These are phyloP conservation scores for Castanea sativa DNA, from an alignment of 306 rosid genomes.

Conservation along the genomic window DNA sequence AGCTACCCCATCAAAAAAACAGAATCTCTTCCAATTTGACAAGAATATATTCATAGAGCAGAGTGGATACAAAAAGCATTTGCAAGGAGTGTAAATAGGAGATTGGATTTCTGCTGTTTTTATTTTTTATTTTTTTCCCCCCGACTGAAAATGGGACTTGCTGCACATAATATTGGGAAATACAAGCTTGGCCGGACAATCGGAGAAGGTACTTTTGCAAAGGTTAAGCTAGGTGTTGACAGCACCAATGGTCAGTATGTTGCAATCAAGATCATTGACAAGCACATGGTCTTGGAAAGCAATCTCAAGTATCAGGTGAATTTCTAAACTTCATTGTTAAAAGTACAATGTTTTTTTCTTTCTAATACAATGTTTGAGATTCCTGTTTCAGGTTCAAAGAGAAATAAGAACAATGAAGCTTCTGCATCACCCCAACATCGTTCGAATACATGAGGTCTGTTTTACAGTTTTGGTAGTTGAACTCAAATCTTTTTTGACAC, in stretches of 20 bases:
- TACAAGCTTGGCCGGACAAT: slow-evolving; percentile 60
- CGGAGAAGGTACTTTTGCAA: slow-evolving; percentile 82
- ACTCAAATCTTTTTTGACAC: background rate
- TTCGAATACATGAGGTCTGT: slow-evolving; percentile 66
- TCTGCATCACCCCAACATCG: slow-evolving; percentile 71
- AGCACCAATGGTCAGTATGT: slow-evolving; percentile 45
- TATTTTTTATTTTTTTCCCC: background rate
- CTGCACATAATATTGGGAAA: slow-evolving; percentile 46
- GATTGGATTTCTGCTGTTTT: no score
- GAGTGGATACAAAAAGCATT: background rate
- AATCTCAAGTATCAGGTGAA: slow-evolving; percentile 65
- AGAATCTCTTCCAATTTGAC: background rate
- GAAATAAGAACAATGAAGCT: slow-evolving; percentile 85
- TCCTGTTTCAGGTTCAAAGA: slow-evolving; percentile 66
- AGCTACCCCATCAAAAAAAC: background rate
- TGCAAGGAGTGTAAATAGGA: background rate
- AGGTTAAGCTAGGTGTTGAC: slow-evolving; percentile 64
- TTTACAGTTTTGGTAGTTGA: background rate
- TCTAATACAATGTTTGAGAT: no score
- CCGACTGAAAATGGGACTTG: slow-evolving; percentile 43
- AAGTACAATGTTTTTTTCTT: no score
- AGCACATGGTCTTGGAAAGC: slow-evolving; percentile 59
- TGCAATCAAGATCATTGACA: slow-evolving; percentile 73
- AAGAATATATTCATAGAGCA: background rate
- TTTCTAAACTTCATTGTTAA: background rate